These are phyloP conservation scores for Mycena crocata DNA, from an alignment of 768 basidiomycete species.

Conservation along the genomic window DNA sequence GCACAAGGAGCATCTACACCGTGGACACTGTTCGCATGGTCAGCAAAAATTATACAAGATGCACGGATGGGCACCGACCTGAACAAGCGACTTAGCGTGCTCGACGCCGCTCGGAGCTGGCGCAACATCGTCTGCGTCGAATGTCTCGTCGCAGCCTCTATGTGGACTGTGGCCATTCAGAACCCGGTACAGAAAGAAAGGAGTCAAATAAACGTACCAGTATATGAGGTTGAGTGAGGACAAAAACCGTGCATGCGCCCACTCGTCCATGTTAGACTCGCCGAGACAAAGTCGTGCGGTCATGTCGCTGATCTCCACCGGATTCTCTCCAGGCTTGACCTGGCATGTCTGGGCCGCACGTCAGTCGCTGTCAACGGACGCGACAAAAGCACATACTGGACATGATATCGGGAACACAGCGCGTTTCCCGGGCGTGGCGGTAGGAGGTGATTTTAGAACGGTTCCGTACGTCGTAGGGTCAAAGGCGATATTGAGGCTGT, in stretches of 20 bases:
- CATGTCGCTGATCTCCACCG: conserved; percentile 33
- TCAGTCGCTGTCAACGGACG: background rate
- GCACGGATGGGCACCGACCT: conserved; percentile 14
- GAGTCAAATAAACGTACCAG: conserved; percentile 21
- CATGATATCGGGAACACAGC: conserved; percentile 35
- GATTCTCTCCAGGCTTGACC: conserved; percentile 31
- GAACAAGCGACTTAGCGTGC: conserved; percentile 29
- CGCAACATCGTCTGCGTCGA: conserved; percentile 35
- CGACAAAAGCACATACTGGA: conserved; percentile 23
- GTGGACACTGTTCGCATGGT: conserved; percentile 31
- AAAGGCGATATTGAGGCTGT: conserved; percentile 33
- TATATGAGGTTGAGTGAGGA: conserved; percentile 36
- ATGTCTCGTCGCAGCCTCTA: conserved; percentile 37
- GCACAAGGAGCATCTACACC: conserved; percentile 33
- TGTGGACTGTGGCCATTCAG: conserved; percentile 28
- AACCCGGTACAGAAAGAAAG: too few relatives aligned
- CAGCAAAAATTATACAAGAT: background rate
- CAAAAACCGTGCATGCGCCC: conserved; percentile 35
- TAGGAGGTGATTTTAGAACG: background rate
- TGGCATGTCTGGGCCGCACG: conserved; percentile 20
- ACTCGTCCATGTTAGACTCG: conserved; percentile 36
- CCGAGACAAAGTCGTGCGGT: conserved; percentile 35
- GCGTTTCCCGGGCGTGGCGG: conserved; percentile 19
- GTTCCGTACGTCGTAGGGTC: conserved; percentile 33
- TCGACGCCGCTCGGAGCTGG: conserved; percentile 31